Base-by-base conservation (phyloP, 2,329 filamentous ascomycete genomes). In the Stromatinia cepivora region DNA sequence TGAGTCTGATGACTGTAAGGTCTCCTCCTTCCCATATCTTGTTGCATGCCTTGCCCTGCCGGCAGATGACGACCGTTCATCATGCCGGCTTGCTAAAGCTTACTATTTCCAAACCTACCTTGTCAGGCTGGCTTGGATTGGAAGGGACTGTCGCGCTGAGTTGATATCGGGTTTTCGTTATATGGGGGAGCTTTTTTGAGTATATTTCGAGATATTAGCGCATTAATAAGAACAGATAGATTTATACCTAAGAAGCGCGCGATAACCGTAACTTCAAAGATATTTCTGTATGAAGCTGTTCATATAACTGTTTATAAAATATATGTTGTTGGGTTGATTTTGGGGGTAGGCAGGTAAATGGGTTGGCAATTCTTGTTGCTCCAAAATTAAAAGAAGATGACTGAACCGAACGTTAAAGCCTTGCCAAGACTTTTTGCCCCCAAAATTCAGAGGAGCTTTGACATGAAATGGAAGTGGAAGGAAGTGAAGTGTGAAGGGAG, bases 1-100 rank as follows among this genome's bases (percentile, higher is more conserved):
- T 81, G 80, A 61, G 81, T 78, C 58, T 80, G 78, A 71, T 76
- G 75, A 67, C 76, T 80, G 75, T 72, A 78, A 57, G 70, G 76
- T 65, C 77, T 73, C 62, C 77, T 75, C 69, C 77, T 76, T 34
- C 74, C 73, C 70, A 75, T 72, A 71, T 79, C 78, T 71, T 73
- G 72, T 63, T 76, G 77, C 75, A 79, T 78, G 80, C 84, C 84
- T 82, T 89, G 88, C 85, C 90, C 90, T 87, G 88, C 88, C 87
- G 89, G 88, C 88, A 90, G 88, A 90, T 90, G 88, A 86, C 84
- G 86, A 82, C 84, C 84, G 83, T 88, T 90, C 90, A 92, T 92
- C 89, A 86, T 92, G 87, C 87, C 88, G 87, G 86, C 86, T 82
- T 87, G 85, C 86, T 86, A 80, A 75, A 54, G 34, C 52, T 39